Conservation (phyloP, 805 yeast genomes). For the Wickerhamiella alocasiicola region DNA sequence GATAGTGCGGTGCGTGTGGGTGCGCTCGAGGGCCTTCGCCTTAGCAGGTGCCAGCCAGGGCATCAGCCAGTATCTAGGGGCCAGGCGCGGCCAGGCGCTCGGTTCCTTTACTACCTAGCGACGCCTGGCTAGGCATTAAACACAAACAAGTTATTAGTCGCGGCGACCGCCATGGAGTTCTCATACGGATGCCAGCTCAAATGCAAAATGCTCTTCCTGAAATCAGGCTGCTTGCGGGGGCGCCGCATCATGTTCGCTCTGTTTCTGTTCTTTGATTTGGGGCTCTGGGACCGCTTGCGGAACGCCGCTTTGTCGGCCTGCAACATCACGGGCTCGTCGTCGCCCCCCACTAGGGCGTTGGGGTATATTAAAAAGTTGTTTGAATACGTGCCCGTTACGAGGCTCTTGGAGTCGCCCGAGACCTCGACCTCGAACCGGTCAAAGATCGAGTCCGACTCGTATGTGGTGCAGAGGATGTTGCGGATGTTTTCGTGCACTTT, state of each 20-base stretch:
- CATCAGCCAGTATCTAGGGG: no score
- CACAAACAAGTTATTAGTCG: conserved; percentile 67
- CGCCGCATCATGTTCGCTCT: conserved; percentile 38
- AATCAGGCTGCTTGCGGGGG: conserved; percentile 69
- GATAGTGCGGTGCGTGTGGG: no score
- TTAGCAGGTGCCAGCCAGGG: no score
- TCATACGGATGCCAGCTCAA: conserved; percentile 98
- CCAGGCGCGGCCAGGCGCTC: background rate
- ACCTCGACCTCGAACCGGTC: conserved; percentile 96
- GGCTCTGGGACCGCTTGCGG: conserved; percentile 49
- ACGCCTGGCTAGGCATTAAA: conserved; percentile 21
- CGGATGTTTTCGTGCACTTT: conserved; percentile 92
- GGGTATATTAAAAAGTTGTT: conserved; percentile 97
- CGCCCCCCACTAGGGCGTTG: conserved; percentile 39
- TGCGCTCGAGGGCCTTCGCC: no score
- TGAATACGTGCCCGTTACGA: conserved; percentile 95
- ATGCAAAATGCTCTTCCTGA: conserved; percentile 87
- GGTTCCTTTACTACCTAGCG: no score
- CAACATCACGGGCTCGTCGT: conserved; percentile 57
- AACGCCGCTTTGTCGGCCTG: conserved; percentile 98
- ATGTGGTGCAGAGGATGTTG: conserved; percentile 88
- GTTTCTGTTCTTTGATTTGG: conserved; percentile 15
- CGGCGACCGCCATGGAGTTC: conserved; percentile 94
- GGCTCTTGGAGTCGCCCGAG: conserved; percentile 79
- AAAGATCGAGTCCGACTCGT: conserved; percentile 96